Percentiles rank a stretch among this genome's conserved stretches.
Evolutionary conservation across 225 moss, liverwort and hornwort genomes (phyloP).

Genomic region (Asterella californica): DNA sequence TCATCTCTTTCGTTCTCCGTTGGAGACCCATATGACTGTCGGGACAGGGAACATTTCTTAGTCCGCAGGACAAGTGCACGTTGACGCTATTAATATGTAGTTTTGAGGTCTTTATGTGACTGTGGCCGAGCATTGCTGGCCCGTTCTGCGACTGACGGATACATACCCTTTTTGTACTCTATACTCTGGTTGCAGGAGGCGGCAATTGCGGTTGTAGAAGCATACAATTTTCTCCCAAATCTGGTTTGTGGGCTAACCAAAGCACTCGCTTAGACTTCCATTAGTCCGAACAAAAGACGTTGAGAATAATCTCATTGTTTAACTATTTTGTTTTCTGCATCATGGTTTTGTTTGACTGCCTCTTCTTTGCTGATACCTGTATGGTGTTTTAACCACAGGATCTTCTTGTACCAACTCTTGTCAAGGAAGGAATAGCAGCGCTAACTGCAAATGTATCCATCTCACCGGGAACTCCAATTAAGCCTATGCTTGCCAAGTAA

Average conservation of each 20-base stretch:
- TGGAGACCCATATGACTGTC: background rate
- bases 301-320: background rate
- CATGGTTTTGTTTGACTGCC: background rate
- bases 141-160: background rate
- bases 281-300: background rate
- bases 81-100: background rate
- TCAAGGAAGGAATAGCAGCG: slow-evolving; percentile 61
- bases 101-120: background rate
- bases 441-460: slow-evolving; percentile 60
- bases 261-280: background rate
- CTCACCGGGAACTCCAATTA: slow-evolving; percentile 81
- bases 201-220: slow-evolving; percentile 68
- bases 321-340: background rate
- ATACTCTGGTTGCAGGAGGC: slow-evolving; percentile 53
- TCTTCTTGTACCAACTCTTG: slow-evolving; percentile 71
- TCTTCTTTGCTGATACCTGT: no score
- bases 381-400: slow-evolving; percentile 46
- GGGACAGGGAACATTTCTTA: background rate
- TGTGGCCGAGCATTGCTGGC: background rate
- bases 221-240: slow-evolving; percentile 85
- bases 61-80: background rate
- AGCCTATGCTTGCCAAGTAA: slow-evolving; percentile 97
- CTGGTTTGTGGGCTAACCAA: slow-evolving; percentile 49
- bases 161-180: background rate
- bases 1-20: background rate